phyloP scores from a whole-genome alignment of 495 filamentous ascomycete genomes.

The Neurospora hispaniola region DNA sequence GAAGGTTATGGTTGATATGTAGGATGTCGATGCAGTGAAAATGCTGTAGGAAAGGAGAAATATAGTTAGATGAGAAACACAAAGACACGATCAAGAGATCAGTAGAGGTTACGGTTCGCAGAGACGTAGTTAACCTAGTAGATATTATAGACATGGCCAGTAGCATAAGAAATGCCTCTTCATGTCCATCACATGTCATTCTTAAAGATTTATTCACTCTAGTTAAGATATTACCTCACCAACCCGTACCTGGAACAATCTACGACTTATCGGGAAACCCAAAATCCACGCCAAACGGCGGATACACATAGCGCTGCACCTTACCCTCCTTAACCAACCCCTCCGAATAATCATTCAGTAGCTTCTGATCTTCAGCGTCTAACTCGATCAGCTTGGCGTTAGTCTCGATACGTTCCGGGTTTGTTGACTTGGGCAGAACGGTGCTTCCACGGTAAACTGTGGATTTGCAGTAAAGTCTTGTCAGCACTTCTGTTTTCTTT shows the following conservation, averaged over 20 bases:
- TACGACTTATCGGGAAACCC: slow-evolving; percentile 64
- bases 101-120: background rate
- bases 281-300: slow-evolving; percentile 65
- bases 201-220: background rate
- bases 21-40: background rate
- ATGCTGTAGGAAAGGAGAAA: background rate
- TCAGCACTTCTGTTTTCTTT: background rate
- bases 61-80: background rate
- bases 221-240: background rate
- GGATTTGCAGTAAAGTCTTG: background rate
- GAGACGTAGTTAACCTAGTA: background rate
- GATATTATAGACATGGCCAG: background rate
- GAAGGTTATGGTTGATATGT: slow-evolving; percentile 44
- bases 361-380: slow-evolving; percentile 53
- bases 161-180: background rate
- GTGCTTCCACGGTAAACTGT: slow-evolving; percentile 60
- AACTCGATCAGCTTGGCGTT: slow-evolving; percentile 62
- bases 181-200: background rate
- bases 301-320: slow-evolving; percentile 63
- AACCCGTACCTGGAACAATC: background rate
- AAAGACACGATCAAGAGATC: background rate
- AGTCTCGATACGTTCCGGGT: slow-evolving; percentile 58
- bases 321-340: slow-evolving; percentile 49
- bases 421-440: slow-evolving; percentile 74
- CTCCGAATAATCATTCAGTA: slow-evolving; percentile 50